Evolutionary conservation across 148 eudicot species (phyloP), one percentile per base, ranked within the genome.

Genomic region (Rheum nobile): DNA sequence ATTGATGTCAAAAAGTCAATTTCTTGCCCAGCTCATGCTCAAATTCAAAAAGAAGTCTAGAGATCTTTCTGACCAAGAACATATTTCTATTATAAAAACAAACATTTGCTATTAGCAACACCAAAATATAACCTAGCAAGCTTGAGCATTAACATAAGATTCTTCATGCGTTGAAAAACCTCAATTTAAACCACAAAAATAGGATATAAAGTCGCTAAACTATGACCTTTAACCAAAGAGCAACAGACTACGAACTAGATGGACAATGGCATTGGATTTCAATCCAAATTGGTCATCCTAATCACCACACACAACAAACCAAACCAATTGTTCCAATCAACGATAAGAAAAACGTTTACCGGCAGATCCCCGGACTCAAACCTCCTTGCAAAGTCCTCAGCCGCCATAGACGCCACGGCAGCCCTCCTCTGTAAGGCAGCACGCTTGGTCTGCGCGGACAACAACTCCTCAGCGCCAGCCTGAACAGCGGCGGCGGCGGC

Each of bases 361-460:
- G 73, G 71, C 79, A 82, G 71, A 76, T 79, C 81, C 8, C 97
- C 97, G 19, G 87, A 78, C 83, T 90, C 97, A 59, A 92, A 86
- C 78, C 84, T 68, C 35, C 88, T 75, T 0, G 89, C 98, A 22
- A 84, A 88, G 81, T 95, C 93, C 92, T 95, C 97, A 0, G 93
- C 93, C 12, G 80, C 91, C 81, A 90, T 0, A 2, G 96, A 88
- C 8, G 89, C 90, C 7, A 84, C 90, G 14, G 93, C 97, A 4
- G 97, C 98, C 76, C 81, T 84, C 83, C 82, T 90, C 88, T 88
- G 97, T 85, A 91, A 46, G 2, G 87, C 93, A 3, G 80, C 87
- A 0, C 98, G 87, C 86, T 90, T 94, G 3, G 83, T 85, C 90
- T 89, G 95, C 32, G 92, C 95, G 16, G 95, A 85, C 83, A 80